Evolutionary conservation across 768 basidiomycete genomes (phyloP), one percentile per base, ranked within the genome.

Genomic region (Rhizopogon roseolus): DNA sequence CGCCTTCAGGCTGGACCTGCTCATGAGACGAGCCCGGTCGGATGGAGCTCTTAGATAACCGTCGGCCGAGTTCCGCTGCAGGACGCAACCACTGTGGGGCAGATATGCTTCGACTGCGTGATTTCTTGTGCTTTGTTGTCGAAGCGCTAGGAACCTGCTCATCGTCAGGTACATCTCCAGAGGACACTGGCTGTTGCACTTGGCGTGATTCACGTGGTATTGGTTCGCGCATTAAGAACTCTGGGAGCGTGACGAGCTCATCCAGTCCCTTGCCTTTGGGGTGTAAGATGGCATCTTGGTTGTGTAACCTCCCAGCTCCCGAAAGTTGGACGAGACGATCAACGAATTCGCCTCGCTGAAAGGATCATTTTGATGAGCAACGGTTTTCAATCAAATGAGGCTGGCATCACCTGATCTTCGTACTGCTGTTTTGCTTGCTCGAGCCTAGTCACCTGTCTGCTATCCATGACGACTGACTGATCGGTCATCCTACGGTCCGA

Each of bases 241-340:
- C 82, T 2, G 81, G 81, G 13, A 85, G 70, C 6, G 77, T 78
- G 29, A 85, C 53, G 2, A 52, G 50, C n/a, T 40, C 53, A 19
- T 54, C 48, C 32, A 54, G 38, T 22, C 22, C 25, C 13, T 22
- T 27, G 27, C 27, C 49, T 54, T 54, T 54, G 17, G 48, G 53
- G 37, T 53, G 50, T 14, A 48, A 76, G 3, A 80, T 67, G 6
- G 91, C 89, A 60, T 96, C 93, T 67, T 97, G 93, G 13, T 79
- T 77, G 51, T 85, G 84, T 37, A 95, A 71, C 52, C 93, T 79
- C 19, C 93, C 85, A 1, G 84, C 79, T 43, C 78, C 75, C 0
- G 91, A 88, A 62, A 90, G 90, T 28, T 78, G 74, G 9, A 84
- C 74, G 2, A 96, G 75, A 54, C 82, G 81, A 52, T 87, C 84